Base-by-base conservation (phyloP, 495 filamentous ascomycete species). In the Bryoglossum gracile region DNA sequence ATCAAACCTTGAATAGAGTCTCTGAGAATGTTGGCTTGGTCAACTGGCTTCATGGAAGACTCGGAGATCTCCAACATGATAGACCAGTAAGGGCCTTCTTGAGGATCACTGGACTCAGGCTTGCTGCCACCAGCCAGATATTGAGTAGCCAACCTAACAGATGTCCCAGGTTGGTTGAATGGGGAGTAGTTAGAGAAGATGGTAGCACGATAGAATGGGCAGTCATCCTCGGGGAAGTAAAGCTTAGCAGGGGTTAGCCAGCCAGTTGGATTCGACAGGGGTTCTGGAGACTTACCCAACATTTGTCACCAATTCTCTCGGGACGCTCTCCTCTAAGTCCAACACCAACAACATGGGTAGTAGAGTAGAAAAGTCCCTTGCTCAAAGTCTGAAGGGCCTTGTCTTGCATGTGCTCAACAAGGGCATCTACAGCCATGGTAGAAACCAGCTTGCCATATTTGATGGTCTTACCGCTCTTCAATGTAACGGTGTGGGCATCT, bases 131-230 rank as follows among this genome's bases (percentile, higher is more conserved):
- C 74, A 21, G 88, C 92, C 24, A 87, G 77, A 62, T 88, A 84
- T 48, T 86, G 70, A 11, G 92, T 97, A 36, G 89, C 78, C 32
- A 99, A 84, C 74, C 94, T 92, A 61, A 77, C 82, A 48, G 81
- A 81, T 36, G 77, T 72, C 44, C 82, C 71, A 16, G 92, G 92
- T 71, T 97, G 92, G 74, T 99, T 99, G 80, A 94, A 79, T 50
- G 91, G 92, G 14, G 94, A 97, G 78, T 99, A 99, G 82, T 99
- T 99, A 70, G 92, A 97, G 82, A 99, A 99, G 72, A 99, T 97
- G 54, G 92, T 99, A 62, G 92, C 92, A 60, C 92, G 89, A 77
- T 99, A 99, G 82, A 99, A 99, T 64, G 89, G 89, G 77, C 90
- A 95, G 80, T 99, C 81, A 68, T 95, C 83, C 66, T 99, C 94